Base-by-base conservation (phyloP, 1,284 basidiomycete species). In the Singerocomus inundabilis region DNA sequence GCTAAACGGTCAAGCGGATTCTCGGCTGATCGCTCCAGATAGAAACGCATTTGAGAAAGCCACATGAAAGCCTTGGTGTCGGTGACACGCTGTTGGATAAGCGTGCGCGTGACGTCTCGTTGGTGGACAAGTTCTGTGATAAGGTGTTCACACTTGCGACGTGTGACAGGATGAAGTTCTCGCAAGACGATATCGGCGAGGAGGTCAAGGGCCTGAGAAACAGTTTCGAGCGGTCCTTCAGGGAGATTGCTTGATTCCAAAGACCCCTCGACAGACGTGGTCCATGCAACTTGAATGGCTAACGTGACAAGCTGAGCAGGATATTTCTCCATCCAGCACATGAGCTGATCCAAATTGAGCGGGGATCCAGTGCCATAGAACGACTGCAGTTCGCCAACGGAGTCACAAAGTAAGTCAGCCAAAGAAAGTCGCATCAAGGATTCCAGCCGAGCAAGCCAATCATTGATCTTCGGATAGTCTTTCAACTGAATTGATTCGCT, bases 111-210 rank as follows among this genome's bases (percentile, higher is more conserved):
- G 36, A 98, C 94, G 69, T 99, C 96, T 57, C 96, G 82, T 69
- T 99, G 94, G 67, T 99, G 97, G 10, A 99, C 97, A 4, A 99
- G 84, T 70, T 99, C 97, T 2, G 96, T 99, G 73, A 99, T 98
- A 58, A 99, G 84, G 64, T 98, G 95, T 64, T 99, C 97, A 76
- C 94, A 96, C 72, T 99, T 98, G 60, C 92, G 88, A 55, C 97
- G 88, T 41, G 93, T 93, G 41, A 96, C 88, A 8, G 91, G 82
- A 35, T 76, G 79, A 32, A 99, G 82, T 60, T 98, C 96, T 46
- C 88, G 88, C 38, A 99, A 76, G 25, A 99, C 96, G 33, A 97
- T 91, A 61, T 98, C 94, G 4, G 97, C 96, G 16, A 99, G 85
- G 38, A 97, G 78, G 64, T 98, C 95, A 36, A 99, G 81, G 18